Evolutionary conservation across 2,329 filamentous ascomycete species (phyloP).

Genomic region (Paecilomyces sp.): DNA sequence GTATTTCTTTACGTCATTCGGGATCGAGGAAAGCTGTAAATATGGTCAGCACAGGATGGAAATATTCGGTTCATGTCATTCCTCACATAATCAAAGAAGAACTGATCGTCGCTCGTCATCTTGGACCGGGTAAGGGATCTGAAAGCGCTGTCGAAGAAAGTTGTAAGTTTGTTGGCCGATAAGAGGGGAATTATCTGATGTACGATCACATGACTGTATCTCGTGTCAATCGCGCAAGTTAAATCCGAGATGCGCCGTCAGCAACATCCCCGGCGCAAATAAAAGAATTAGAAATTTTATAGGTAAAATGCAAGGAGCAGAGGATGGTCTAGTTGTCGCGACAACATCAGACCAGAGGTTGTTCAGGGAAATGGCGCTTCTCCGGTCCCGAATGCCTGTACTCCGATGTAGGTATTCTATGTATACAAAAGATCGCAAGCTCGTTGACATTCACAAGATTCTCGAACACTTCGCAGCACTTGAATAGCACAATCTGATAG

Average conservation of each 20-base stretch:
- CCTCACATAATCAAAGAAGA: slow-evolving; percentile 68
- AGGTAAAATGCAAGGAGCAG: not conserved
- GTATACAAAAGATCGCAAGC: not conserved
- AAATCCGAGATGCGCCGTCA: not conserved
- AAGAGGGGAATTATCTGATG: not conserved
- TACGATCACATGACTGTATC: slow-evolving; percentile 1
- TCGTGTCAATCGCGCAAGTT: not conserved
- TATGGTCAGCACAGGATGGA: slow-evolving; percentile 7
- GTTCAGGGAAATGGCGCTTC: not conserved
- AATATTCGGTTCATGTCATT: slow-evolving; percentile 6
- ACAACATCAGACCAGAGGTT: not conserved
- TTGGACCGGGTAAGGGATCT: slow-evolving; percentile 18
- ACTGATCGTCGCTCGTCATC: slow-evolving; percentile 75
- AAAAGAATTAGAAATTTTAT: not conserved
- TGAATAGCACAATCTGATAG: no score
- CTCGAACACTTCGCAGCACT: no score
- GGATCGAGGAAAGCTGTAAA: slow-evolving; percentile 49
- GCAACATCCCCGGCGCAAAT: not conserved
- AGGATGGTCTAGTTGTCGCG: not conserved
- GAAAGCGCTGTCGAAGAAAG: not conserved
- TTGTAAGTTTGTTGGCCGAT: not conserved
- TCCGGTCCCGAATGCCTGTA: not conserved
- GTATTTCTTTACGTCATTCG: slow-evolving; percentile 62
- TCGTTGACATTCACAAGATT: not conserved
- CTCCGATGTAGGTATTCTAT: not conserved